Conservation (phyloP, 1,139 yeast species). For the Pneumocystis jirovecii region DNA sequence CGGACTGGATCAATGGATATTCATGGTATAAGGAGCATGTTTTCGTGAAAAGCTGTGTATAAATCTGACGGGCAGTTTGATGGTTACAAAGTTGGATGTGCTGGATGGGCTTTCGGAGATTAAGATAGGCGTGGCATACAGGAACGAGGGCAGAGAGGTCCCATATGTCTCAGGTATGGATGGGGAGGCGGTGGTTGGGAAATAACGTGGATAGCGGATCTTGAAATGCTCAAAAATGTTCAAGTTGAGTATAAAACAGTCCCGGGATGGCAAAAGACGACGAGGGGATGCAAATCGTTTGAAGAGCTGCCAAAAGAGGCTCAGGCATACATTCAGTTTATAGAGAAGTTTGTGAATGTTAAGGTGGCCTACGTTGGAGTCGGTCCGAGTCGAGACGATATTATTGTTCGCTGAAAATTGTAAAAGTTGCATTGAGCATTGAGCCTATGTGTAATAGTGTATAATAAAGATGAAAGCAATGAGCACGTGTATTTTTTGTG, state of each 20-base stretch:
- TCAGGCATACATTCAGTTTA: slow-evolving; percentile 61
- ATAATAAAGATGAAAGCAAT: not conserved
- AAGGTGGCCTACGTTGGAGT: slow-evolving; percentile 97
- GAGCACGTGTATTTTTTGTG: not conserved
- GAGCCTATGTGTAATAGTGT: too few relatives aligned
- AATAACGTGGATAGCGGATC: slow-evolving; percentile 40
- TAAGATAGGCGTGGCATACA: slow-evolving; percentile 72
- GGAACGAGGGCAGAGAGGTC: slow-evolving; percentile 57
- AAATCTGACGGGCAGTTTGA: slow-evolving; percentile 33
- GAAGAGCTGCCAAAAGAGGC: slow-evolving; percentile 81
- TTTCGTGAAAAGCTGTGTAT: not conserved
- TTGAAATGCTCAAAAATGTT: slow-evolving; percentile 62
- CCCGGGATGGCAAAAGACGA: slow-evolving; percentile 89
- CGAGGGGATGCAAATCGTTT: slow-evolving; percentile 53
- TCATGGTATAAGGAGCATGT: slow-evolving; percentile 28
- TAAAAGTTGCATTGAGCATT: too few relatives aligned
- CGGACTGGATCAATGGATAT: slow-evolving; percentile 83
- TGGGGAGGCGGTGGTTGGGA: not conserved
- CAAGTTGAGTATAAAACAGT: slow-evolving; percentile 78
- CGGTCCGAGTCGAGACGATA: slow-evolving; percentile 76
- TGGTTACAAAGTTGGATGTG: slow-evolving; percentile 90
- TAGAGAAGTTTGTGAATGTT: slow-evolving; percentile 68
- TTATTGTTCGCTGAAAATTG: slow-evolving; percentile 2
- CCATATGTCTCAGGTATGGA: slow-evolving; percentile 50
- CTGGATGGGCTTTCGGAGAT: slow-evolving; percentile 79